These are phyloP conservation scores for Picea glauca DNA, from an alignment of 75 land plant genomes.

Conservation along the genomic window DNA sequence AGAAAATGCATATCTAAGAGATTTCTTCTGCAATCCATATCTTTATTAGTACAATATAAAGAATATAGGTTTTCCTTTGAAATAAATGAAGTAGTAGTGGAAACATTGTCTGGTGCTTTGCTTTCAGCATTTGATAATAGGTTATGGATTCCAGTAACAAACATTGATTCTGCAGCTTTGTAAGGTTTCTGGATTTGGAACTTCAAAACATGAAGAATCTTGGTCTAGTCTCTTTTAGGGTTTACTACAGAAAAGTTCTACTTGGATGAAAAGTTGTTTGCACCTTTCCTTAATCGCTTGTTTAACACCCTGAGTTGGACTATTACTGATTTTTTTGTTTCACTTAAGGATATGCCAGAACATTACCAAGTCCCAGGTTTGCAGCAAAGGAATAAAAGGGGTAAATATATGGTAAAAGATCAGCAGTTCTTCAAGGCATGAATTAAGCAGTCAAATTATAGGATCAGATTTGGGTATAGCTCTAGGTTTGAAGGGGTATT, in stretches of 20 bases:
- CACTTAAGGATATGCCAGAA: too few species aligned
- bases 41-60: conserved; percentile 83
- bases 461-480: too few species aligned
- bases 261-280: conserved; percentile 67
- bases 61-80: conserved; percentile 77
- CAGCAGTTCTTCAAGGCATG: too few species aligned
- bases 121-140: conserved; percentile 82
- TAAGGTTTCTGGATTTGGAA: conserved; percentile 87
- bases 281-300: conserved; percentile 75
- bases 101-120: conserved; percentile 66
- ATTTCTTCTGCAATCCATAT: conserved; percentile 88
- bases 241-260: conserved; percentile 63
- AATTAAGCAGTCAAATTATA: too few species aligned
- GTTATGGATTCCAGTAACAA: conserved; percentile 90
- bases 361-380: too few species aligned
- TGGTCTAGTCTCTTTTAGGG: conserved; percentile 71
- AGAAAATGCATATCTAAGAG: conserved; percentile 78
- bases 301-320: conserved; percentile 96
- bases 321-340: conserved; percentile 83
- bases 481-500: too few species aligned
- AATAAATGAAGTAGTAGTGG: conserved; percentile 55
- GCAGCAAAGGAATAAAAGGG: too few species aligned
- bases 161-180: conserved; percentile 77
- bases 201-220: conserved; percentile 77
- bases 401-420: too few species aligned